Conservation (phyloP, 176 grass and related monocot species). For the Panicum miliaceum region DNA sequence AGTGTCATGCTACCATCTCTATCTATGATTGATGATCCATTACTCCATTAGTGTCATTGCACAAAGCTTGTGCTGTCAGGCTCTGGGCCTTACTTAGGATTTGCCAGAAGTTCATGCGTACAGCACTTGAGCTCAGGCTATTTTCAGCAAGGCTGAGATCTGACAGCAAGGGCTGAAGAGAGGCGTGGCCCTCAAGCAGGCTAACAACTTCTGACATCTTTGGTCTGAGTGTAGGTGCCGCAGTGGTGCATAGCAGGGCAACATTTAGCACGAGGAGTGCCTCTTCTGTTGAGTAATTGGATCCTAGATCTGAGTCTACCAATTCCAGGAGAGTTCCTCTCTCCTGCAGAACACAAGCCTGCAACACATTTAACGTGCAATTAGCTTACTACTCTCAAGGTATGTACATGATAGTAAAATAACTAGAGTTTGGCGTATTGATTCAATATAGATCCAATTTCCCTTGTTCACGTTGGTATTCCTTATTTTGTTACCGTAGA, state of each 20-base stretch:
- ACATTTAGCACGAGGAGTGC: conserved; percentile 76
- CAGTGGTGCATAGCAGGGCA: conserved; percentile 78
- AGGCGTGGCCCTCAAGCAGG: conserved; percentile 71
- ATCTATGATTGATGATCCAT: conserved; percentile 43
- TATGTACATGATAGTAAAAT: conserved; percentile 33
- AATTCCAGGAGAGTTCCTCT: conserved; percentile 75
- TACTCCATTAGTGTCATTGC: neutral
- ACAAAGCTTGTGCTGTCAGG: conserved; percentile 47
- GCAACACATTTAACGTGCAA: conserved; percentile 32
- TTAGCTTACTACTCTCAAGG: conserved; percentile 37
- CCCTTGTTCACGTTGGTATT: neutral
- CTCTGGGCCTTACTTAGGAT: conserved; percentile 54
- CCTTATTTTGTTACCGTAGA: conserved; percentile 30
- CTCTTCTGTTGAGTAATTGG: conserved; percentile 76
- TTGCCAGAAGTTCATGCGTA: conserved; percentile 76
- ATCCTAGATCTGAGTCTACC: conserved; percentile 76
- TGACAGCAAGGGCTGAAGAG: conserved; percentile 63
- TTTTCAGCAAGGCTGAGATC: conserved; percentile 56
- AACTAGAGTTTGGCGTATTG: conserved; percentile 16
- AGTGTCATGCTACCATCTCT: conserved; percentile 45
- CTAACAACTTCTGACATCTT: conserved; percentile 82
- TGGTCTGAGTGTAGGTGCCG: conserved; percentile 90
- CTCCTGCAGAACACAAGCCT: conserved; percentile 85
- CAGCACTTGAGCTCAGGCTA: conserved; percentile 39
- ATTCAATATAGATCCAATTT: neutral